Evolutionary conservation across 306 rosid species (phyloP).

Genomic region (cucumber (Cucumis sativus)): DNA sequence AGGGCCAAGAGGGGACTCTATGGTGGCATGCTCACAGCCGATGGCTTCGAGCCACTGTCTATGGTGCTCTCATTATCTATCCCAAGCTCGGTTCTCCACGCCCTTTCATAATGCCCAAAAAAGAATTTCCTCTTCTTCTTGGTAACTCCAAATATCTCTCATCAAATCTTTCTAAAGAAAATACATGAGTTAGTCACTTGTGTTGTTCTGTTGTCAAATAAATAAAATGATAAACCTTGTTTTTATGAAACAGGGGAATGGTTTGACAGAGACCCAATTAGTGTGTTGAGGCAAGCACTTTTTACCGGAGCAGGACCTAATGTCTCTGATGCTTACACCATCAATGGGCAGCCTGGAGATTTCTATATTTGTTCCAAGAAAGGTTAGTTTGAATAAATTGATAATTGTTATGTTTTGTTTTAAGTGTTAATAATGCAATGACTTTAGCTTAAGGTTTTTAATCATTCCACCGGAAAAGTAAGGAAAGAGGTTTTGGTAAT

Average conservation of each 20-base stretch:
- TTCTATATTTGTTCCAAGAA: slow-evolving; percentile 54
- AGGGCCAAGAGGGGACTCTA: slow-evolving; percentile 73
- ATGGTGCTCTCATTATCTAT: slow-evolving; percentile 70
- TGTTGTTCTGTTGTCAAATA: too few species aligned
- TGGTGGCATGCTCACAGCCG: slow-evolving; percentile 98
- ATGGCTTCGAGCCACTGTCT: slow-evolving; percentile 86
- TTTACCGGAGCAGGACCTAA: slow-evolving; percentile 84
- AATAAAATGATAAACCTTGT: too few species aligned
- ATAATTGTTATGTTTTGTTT: too few species aligned
- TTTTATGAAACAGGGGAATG: slow-evolving; percentile 54
- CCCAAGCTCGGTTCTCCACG: slow-evolving; percentile 60
- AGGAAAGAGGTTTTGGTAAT: background rate
- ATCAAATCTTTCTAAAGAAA: too few species aligned
- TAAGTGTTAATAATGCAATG: too few species aligned
- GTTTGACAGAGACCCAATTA: slow-evolving; percentile 65
- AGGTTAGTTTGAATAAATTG: slow-evolving; percentile 27
- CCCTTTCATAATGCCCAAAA: slow-evolving; percentile 66
- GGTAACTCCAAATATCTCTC: slow-evolving; percentile 21
- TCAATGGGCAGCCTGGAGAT: slow-evolving; percentile 91
- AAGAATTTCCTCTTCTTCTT: slow-evolving; percentile 55
- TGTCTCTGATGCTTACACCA: slow-evolving; percentile 64
- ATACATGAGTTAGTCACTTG: too few species aligned
- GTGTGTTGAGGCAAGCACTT: slow-evolving; percentile 41
- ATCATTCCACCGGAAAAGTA: too few species aligned
- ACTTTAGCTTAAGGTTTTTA: too few species aligned